Evolutionary conservation across 169 alveolate genomes (phyloP).

Genomic region (Besnoitia besnoiti): DNA sequence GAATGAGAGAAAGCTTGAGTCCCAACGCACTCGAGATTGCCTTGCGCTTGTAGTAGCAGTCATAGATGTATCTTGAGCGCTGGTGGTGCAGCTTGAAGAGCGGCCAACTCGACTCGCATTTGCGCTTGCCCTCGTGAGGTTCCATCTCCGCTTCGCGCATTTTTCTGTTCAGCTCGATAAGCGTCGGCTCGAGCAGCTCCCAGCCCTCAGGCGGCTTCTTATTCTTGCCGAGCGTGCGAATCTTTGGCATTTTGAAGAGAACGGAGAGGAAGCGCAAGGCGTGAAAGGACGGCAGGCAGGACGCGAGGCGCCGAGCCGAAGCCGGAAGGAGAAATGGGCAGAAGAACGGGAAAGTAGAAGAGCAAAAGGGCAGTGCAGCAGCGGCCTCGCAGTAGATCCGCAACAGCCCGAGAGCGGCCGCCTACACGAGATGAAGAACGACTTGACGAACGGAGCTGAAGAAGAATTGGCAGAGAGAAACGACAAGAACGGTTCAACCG

Average conservation of each 20-base stretch:
- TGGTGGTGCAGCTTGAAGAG: constrained; percentile 95
- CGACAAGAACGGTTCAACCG: too few relatives aligned
- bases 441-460: too few relatives aligned
- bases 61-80: constrained; percentile 94
- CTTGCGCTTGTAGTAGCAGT: constrained; percentile 91
- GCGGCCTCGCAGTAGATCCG: too few relatives aligned
- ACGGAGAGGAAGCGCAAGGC: not conserved
- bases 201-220: constrained; percentile 89
- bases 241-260: not conserved
- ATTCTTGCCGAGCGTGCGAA: not conserved
- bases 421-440: too few relatives aligned
- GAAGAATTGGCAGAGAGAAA: too few relatives aligned
- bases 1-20: too few relatives aligned
- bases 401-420: too few relatives aligned
- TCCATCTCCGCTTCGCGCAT: constrained; percentile 96
- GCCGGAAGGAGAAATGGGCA: not conserved
- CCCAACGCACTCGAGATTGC: constrained; percentile 88
- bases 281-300: not conserved
- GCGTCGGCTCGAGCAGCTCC: constrained; percentile 92
- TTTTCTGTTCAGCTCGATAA: constrained; percentile 91
- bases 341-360: too few relatives aligned
- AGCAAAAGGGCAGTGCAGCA: too few relatives aligned
- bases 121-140: constrained; percentile 94
- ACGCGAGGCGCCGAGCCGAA: not conserved
- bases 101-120: constrained; percentile 97